A percentile compares a stretch with the other conserved stretches of the same genome.
phyloP scores from a whole-genome alignment of 306 rosid species.

The Senna tora region DNA sequence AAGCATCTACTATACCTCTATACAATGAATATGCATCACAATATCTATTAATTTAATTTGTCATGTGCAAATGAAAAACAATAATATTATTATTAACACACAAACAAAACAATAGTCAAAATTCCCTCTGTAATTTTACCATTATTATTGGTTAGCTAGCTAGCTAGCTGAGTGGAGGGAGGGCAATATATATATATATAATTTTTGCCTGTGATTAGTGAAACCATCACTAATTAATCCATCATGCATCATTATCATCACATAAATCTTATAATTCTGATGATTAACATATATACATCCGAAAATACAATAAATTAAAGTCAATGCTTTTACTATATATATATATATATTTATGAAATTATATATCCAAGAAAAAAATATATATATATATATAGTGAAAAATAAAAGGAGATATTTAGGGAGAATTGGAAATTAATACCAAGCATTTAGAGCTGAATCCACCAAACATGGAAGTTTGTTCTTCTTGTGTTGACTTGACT shows the following conservation, averaged over 20 bases:
- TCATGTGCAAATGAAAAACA: conserved; percentile 25
- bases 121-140: background rate
- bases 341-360: background rate
- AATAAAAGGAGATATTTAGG: background rate
- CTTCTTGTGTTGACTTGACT: conserved; percentile 57
- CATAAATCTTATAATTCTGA: background rate
- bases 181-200: too few relatives aligned
- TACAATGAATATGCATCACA: background rate
- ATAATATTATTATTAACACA: background rate
- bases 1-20: background rate
- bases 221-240: background rate
- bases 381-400: background rate
- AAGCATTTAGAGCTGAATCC: conserved; percentile 10
- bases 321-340: background rate
- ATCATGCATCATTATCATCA: background rate
- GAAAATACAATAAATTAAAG: background rate
- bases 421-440: conserved; percentile 8
- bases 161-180: too few relatives aligned
- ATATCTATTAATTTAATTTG: background rate
- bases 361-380: too few relatives aligned
- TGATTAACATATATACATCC: too few relatives aligned
- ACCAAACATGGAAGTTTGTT: conserved; percentile 16
- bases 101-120: background rate
- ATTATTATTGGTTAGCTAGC: too few relatives aligned
- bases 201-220: background rate